These are phyloP conservation scores for Candida maris DNA, from an alignment of 805 yeast species.

Conservation along the genomic window DNA sequence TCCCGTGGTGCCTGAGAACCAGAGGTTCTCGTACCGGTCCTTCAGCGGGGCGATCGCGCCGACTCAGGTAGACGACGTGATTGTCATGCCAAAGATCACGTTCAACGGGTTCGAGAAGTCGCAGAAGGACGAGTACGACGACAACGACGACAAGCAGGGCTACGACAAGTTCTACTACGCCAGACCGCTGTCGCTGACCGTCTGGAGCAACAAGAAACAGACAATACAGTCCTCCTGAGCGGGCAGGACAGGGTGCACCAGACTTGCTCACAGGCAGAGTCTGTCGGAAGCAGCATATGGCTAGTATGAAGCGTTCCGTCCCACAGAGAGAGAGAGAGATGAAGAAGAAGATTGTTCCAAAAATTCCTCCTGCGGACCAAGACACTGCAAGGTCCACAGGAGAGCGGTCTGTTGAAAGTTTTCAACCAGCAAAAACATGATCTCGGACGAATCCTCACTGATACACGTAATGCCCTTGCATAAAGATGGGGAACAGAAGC, in stretches of 20 bases:
- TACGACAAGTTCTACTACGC: constrained; percentile 28
- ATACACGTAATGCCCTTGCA: constrained; percentile 99
- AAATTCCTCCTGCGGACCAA: constrained; percentile 64
- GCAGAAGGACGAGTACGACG: constrained; percentile 27
- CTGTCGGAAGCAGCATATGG: too few species aligned
- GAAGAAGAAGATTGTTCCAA: constrained; percentile 43
- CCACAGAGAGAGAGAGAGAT: constrained; percentile 1
- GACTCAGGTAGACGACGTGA: constrained; percentile 30
- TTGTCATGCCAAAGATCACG: constrained; percentile 30
- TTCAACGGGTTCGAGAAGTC: constrained; percentile 25
- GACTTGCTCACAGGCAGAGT: constrained; percentile 3
- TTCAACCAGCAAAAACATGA: constrained; percentile 99
- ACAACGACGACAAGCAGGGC: constrained; percentile 27
- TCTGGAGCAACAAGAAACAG: constrained; percentile 23
- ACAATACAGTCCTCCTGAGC: constrained; percentile 17
- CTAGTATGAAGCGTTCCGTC: too few species aligned
- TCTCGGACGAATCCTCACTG: constrained; percentile 99
- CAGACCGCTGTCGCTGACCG: constrained; percentile 27
- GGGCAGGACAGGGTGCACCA: too few species aligned
- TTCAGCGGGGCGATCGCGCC: constrained; percentile 31
- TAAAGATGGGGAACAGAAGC: constrained; percentile 56
- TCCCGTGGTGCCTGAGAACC: constrained; percentile 25
- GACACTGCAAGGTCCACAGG: constrained; percentile 34
- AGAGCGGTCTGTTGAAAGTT: constrained; percentile 93
- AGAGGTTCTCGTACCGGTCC: constrained; percentile 27